Conservation (phyloP, 352 stramenopile species). For the Globisporangium cystogenes region DNA sequence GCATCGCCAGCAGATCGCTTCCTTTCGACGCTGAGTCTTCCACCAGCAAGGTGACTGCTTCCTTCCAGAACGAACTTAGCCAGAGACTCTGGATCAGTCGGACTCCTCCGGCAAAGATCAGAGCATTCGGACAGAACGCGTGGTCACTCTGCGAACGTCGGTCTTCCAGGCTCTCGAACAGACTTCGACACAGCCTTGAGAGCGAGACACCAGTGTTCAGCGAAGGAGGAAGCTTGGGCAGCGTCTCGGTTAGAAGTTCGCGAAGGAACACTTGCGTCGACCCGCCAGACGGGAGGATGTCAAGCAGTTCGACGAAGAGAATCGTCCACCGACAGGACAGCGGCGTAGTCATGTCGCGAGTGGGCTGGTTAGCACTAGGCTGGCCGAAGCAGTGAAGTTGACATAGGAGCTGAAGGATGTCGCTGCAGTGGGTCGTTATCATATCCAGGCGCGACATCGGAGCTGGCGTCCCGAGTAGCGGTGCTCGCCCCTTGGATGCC, state of each 20-base stretch:
- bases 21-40: background rate
- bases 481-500: background rate
- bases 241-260: constrained; percentile 22
- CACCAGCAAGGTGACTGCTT: background rate
- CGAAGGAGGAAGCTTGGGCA: constrained; percentile 11
- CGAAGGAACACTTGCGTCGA: constrained; percentile 24
- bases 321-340: constrained; percentile 24
- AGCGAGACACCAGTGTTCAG: constrained; percentile 3
- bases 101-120: background rate
- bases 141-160: background rate
- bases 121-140: background rate
- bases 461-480: constrained; percentile 6
- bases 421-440: constrained; percentile 19
- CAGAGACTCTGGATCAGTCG: background rate
- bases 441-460: constrained; percentile 14
- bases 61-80: background rate
- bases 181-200: constrained; percentile 1
- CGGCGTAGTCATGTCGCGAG: background rate
- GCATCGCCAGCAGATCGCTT: background rate
- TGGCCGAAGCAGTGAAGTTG: constrained; percentile 9
- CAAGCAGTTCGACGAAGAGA: constrained; percentile 19
- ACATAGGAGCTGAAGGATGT: constrained; percentile 33
- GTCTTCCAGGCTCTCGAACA: background rate
- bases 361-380: background rate
- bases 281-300: constrained; percentile 9